phyloP scores from a whole-genome alignment of 805 yeast species.

The Zygoascus biomembranicola region DNA sequence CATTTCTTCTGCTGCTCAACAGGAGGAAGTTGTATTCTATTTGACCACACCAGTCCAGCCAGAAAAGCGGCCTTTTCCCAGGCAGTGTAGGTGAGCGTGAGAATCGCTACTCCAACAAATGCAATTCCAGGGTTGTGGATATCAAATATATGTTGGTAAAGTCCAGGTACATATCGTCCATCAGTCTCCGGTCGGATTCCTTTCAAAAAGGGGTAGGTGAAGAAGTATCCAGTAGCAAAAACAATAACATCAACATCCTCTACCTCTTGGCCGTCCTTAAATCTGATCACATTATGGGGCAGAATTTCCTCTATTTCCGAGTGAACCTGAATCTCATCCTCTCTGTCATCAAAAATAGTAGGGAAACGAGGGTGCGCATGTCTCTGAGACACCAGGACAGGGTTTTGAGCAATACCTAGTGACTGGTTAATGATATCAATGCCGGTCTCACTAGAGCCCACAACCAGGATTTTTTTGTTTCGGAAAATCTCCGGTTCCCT shows the following conservation, averaged over 20 bases:
- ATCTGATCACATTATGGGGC: slow-evolving; percentile 6
- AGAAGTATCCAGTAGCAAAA: slow-evolving; percentile 70
- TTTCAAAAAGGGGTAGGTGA: slow-evolving; percentile 55
- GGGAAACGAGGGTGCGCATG: neutral
- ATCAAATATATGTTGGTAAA: slow-evolving; percentile 54
- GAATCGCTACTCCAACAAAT: slow-evolving; percentile 46
- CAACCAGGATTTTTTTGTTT: slow-evolving; percentile 44
- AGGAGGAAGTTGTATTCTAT: slow-evolving; percentile 6
- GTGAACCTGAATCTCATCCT: slow-evolving; percentile 30
- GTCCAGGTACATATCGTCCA: slow-evolving; percentile 41
- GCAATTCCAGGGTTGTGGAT: slow-evolving; percentile 55
- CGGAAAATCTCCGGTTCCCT: slow-evolving; percentile 38
- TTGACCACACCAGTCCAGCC: slow-evolving; percentile 7
- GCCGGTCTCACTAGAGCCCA: slow-evolving; percentile 75
- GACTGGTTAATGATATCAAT: slow-evolving; percentile 49
- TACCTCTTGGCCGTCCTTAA: slow-evolving; percentile 26
- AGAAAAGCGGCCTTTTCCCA: slow-evolving; percentile 11
- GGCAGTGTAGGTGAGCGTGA: slow-evolving; percentile 3
- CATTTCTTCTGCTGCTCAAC: slow-evolving; percentile 5
- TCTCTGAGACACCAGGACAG: neutral
- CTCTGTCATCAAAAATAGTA: slow-evolving; percentile 7
- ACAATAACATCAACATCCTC: slow-evolving; percentile 47
- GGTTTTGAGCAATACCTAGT: slow-evolving; percentile 24
- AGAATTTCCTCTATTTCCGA: slow-evolving; percentile 34
- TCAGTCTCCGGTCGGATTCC: slow-evolving; percentile 30